Conservation (phyloP, 768 basidiomycete species). For the Lactifluus rugatus region DNA sequence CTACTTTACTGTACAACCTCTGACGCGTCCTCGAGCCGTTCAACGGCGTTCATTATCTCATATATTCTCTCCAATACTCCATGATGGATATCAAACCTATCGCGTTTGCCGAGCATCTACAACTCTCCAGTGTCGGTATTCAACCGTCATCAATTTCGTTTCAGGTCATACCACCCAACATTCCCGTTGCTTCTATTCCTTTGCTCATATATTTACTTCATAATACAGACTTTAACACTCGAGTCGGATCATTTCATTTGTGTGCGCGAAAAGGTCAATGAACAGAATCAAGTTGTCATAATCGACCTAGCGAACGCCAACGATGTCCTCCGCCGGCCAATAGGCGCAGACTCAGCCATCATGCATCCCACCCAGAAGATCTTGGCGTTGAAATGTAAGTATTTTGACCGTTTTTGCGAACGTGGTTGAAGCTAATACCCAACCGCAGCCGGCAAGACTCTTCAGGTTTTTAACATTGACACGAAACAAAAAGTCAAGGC, state of each 20-base stretch:
- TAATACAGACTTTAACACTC: constrained; percentile 71
- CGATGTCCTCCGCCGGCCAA: constrained; percentile 91
- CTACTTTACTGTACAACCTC: constrained; percentile 2
- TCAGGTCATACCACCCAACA: constrained; percentile 49
- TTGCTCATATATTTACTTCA: background rate
- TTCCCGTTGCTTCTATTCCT: background rate
- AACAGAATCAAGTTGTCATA: constrained; percentile 97
- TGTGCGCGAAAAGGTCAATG: constrained; percentile 89
- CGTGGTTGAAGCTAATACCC: constrained; percentile 1
- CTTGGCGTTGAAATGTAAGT: constrained; percentile 82
- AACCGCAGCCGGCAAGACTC: constrained; percentile 71
- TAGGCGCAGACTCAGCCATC: constrained; percentile 97
- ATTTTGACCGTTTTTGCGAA: background rate
- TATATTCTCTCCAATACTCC: background rate
- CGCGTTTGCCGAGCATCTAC: constrained; percentile 81
- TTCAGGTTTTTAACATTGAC: constrained; percentile 98
- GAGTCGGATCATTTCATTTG: constrained; percentile 99
- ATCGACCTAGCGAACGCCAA: constrained; percentile 97
- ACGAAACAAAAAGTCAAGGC: constrained; percentile 97
- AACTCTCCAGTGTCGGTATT: constrained; percentile 91
- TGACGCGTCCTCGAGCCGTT: constrained; percentile 10
- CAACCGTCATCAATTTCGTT: constrained; percentile 97
- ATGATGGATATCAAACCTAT: constrained; percentile 56
- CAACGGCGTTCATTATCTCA: constrained; percentile 10
- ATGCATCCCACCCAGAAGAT: constrained; percentile 98